Conservation (phyloP, 208 protist species). For the Leishmania gerbilli region DNA sequence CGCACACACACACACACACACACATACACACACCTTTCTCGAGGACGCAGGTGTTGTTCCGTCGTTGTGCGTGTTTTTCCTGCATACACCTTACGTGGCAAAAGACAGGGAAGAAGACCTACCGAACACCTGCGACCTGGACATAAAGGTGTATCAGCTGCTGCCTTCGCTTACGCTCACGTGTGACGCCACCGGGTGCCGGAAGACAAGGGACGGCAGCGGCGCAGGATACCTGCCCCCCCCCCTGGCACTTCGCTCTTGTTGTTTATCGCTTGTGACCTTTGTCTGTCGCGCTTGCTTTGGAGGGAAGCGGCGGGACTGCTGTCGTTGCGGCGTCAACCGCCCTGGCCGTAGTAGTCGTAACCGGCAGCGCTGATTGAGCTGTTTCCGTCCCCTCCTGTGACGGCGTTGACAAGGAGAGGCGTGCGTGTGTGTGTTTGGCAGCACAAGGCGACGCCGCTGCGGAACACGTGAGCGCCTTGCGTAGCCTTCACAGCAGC, state of each 20-base stretch:
- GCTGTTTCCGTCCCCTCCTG: background rate
- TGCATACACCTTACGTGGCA: background rate
- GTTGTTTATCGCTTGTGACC: background rate
- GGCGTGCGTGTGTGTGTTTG: background rate
- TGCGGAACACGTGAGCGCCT: background rate
- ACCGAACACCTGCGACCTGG: background rate
- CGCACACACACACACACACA: background rate
- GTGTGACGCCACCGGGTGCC: background rate
- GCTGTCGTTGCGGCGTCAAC: background rate
- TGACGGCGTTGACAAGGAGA: background rate
- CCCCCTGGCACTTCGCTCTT: background rate
- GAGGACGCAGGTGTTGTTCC: background rate
- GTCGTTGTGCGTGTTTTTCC: background rate
- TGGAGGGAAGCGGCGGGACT: background rate
- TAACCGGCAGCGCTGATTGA: background rate
- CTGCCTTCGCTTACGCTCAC: background rate
- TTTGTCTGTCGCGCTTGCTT: background rate
- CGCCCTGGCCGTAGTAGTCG: background rate
- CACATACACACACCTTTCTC: background rate
- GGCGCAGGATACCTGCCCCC: background rate
- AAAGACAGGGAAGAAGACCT: background rate
- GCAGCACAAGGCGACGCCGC: background rate
- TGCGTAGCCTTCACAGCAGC: background rate
- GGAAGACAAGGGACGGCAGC: background rate
- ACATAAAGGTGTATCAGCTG: background rate